A percentile compares a stretch with the other conserved stretches of the same genome.
phyloP scores from a whole-genome alignment of 2,329 filamentous ascomycete species.

The Mycosphaerelloides madeirae region DNA sequence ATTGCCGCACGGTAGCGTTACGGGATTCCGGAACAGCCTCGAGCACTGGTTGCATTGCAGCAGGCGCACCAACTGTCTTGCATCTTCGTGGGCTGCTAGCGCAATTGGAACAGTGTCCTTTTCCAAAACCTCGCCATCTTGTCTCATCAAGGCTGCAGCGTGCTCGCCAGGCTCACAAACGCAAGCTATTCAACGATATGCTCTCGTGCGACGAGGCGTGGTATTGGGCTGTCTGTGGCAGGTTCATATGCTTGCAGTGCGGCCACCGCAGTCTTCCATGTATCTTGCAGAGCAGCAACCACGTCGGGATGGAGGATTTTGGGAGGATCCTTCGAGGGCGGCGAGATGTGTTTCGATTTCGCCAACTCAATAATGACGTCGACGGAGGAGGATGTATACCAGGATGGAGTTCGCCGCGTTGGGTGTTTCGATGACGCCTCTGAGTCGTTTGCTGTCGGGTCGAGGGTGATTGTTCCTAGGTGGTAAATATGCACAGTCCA shows the following conservation, averaged over 20 bases:
- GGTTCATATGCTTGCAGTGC: conserved; percentile 11
- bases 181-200: conserved; percentile 10
- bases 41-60: conserved; percentile 76
- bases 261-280: conserved; percentile 13
- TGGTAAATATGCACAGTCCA: too few relatives aligned
- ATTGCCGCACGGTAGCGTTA: conserved; percentile 76
- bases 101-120: conserved; percentile 35
- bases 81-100: conserved; percentile 49
- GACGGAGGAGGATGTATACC: not conserved
- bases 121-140: conserved; percentile 63
- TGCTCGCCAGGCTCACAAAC: conserved; percentile 30
- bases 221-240: conserved; percentile 9
- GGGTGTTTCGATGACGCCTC: not conserved
- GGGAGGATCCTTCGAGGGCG: not conserved
- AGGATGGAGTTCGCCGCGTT: not conserved
- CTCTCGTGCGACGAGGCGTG: conserved; percentile 9
- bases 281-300: conserved; percentile 1
- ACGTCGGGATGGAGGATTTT: not conserved
- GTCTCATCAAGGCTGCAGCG: conserved; percentile 79
- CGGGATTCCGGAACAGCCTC: conserved; percentile 60
- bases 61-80: conserved; percentile 63
- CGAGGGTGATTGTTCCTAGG: too few relatives aligned
- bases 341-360: not conserved
- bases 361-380: conserved; percentile 3
- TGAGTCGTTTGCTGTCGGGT: too few relatives aligned